Evolutionary conservation across 2,329 filamentous ascomycete genomes (phyloP), one percentile per base, ranked within the genome.

Genomic region (Phaeosphaeriaceae sp.): DNA sequence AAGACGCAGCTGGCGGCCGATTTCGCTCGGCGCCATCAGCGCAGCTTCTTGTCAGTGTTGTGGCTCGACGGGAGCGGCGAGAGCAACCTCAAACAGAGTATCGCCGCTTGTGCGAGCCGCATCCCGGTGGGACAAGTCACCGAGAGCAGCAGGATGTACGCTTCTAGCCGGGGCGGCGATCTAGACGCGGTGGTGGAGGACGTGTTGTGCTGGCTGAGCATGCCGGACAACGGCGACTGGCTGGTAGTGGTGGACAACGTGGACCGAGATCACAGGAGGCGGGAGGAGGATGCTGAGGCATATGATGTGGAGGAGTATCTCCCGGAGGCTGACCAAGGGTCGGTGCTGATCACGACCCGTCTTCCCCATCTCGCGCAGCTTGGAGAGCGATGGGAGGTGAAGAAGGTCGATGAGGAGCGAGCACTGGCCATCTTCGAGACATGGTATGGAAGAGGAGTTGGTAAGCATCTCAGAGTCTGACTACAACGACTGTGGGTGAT

Each of bases 1-100:
- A 66, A 66, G 49, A 66, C 61, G 29, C 60, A 66, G 47, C 47
- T 66, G 3, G 56, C 56, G 11, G 55, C 60, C 1, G 58, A 64
- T 47, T 67, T 63, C 35, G 58, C 55, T n/a, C 52, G 52, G 18
- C 52, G 48, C 40, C 50, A 65, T 39, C 49, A 60, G 33, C 34
- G 34, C 18, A 37, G 26, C 12, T 66, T 60, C 34, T 60, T 46
- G 39, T 21, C 60, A 7, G 55, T 66, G 33, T 54, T 63, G 35
- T 64, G 58, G 61, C 54, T 66, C 5, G 56, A 66, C 33, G 60
- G 49, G 11, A 34, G 46, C 15, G 58, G 42, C 48, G 53, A 60
- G 33, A 54, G 56, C 34, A 60, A 9, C 9, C 48, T 64, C 3
- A 60, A 59, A 43, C 56, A 43, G 11, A 61, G 61, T 48, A 58